Base-by-base conservation (phyloP, 768 basidiomycete genomes). In the Hygrocybe punicea region DNA sequence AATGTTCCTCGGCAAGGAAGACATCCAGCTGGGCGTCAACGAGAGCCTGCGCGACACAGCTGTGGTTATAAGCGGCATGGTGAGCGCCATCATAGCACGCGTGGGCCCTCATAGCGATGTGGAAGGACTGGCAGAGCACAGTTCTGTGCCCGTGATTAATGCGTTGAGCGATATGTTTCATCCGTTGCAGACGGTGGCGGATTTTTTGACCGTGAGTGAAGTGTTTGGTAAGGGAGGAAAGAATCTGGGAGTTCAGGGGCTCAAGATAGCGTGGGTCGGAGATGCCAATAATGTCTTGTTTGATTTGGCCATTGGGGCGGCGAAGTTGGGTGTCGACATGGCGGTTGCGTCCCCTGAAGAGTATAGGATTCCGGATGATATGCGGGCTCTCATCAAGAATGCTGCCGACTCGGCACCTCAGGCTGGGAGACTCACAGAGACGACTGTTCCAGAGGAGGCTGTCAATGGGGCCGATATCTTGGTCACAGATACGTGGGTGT, bases 401-500 rank as follows among this genome's bases (percentile, higher is more conserved):
- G 79, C 91, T 5, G 85, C 76, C 7, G 90, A 88, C 65, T 87
- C 91, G 60, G 80, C 85, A 63, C 70, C 73, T 50, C 90, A 92
- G 47, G 80, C 75, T 74, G 91, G 90, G 91, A 82, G 82, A 25
- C n/a, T n/a, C n/a, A n/a, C n/a, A n/a, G n/a, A n/a, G n/a, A n/a
- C n/a, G n/a, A 74, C 69, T 9, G 87, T 92, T 63, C 95, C 96
- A 1, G 80, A 78, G 51, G 91, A 94, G 68, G 97, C 97, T 0
- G 90, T 98, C 6, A 71, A 85, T 3, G 87, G 84, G 44, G 97
- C 97, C 6, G 92, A 98, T 65, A 84, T 98, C n/a, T 90, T 98
- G 47, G 83, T 97, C 10, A 99, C 97, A 2, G 97, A 99, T 70
- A 99, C 97, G 4, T 99, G 96, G 93, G 93, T 98, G 61, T 98